These are phyloP conservation scores for Dryas alaskensis DNA, from an alignment of 306 rosid genomes.

Conservation along the genomic window DNA sequence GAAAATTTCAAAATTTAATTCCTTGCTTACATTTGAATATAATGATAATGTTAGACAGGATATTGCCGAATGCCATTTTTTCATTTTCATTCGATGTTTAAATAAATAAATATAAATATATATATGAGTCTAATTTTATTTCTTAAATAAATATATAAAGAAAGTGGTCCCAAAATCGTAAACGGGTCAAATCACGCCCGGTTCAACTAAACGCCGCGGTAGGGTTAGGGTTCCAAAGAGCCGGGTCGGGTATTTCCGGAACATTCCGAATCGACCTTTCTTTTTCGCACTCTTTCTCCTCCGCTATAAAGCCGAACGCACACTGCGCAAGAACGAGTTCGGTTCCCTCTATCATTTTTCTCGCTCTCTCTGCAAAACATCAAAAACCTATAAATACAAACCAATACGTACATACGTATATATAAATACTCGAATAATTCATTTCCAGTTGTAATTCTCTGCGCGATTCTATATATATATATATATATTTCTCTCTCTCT, in stretches of 20 bases:
- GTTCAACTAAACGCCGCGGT: neutral
- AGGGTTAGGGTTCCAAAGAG: constrained; percentile 35
- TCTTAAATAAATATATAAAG: no score
- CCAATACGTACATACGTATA: neutral
- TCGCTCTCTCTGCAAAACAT: constrained; percentile 17
- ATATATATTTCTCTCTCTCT: neutral
- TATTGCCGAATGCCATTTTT: no score
- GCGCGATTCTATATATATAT: neutral
- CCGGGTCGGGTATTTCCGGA: constrained; percentile 39
- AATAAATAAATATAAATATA: no score
- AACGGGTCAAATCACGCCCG: neutral
- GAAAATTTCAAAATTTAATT: no score
- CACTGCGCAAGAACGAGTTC: neutral
- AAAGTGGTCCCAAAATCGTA: neutral
- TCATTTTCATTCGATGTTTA: no score
- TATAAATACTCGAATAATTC: neutral
- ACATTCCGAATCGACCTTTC: constrained; percentile 21
- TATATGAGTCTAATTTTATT: no score
- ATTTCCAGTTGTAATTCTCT: neutral
- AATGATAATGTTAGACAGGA: no score
- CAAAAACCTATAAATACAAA: neutral
- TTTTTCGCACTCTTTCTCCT: constrained; percentile 5
- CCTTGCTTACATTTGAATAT: no score
- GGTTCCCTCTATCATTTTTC: neutral
- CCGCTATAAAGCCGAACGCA: constrained; percentile 20